Evolutionary conservation across 306 rosid species (phyloP).

Genomic region (Astragalus membranaceus): DNA sequence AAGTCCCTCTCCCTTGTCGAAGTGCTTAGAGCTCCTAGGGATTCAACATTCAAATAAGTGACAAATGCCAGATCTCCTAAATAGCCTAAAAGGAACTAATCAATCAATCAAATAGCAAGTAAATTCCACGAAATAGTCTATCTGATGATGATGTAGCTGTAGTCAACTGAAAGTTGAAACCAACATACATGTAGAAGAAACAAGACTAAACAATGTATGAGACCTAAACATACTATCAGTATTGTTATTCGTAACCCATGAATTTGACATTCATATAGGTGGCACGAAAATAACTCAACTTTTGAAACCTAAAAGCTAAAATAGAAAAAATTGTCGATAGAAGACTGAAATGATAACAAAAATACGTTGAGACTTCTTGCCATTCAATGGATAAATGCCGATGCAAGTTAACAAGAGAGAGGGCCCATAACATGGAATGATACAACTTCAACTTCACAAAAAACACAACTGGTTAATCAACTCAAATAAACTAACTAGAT

Average conservation of each 20-base stretch:
- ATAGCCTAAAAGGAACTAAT: background rate
- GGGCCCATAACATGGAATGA: background rate
- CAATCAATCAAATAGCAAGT: background rate
- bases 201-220: background rate
- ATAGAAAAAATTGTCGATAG: background rate
- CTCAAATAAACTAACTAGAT: slow-evolving; percentile 1
- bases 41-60: background rate
- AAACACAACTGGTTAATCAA: background rate
- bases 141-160: background rate
- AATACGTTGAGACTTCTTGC: background rate
- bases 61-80: background rate
- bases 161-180: background rate
- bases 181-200: background rate
- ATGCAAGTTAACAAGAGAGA: background rate
- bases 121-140: background rate
- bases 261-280: background rate
- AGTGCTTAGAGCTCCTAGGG: too few relatives aligned
- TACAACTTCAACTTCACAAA: background rate
- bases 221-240: background rate
- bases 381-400: background rate
- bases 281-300: background rate
- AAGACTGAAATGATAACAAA: background rate
- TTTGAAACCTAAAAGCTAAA: background rate
- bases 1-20: too few relatives aligned
- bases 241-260: background rate